phyloP scores from a whole-genome alignment of 352 stramenopile genomes.

The Pythium aquatile region DNA sequence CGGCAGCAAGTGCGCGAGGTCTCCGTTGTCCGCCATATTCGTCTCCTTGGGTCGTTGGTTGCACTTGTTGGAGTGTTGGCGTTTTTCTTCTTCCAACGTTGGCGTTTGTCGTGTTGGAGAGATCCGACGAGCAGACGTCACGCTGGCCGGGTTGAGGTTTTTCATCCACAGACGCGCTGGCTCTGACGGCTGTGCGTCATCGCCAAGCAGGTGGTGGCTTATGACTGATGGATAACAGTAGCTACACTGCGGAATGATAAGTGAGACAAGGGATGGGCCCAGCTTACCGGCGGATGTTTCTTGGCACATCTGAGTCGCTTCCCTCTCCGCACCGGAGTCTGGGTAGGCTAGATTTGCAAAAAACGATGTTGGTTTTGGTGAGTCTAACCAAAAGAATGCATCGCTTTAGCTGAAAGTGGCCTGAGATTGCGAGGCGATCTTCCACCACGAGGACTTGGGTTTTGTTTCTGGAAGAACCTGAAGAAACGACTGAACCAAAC shows the following conservation, averaged over 20 bases:
- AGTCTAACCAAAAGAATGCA: neutral
- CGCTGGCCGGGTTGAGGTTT: neutral
- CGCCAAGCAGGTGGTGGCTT: neutral
- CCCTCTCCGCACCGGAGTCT: neutral
- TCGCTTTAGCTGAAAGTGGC: neutral
- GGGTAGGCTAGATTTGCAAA: neutral
- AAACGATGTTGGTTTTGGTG: neutral
- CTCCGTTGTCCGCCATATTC: conserved; percentile 24
- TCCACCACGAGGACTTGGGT: conserved; percentile 1
- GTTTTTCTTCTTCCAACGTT: conserved; percentile 3
- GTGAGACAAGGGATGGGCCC: neutral
- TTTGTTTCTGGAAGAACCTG: conserved; percentile 5
- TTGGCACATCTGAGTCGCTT: conserved; percentile 1
- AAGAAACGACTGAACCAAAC: conserved; percentile 1
- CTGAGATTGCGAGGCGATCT: conserved; percentile 9
- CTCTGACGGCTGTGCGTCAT: neutral
- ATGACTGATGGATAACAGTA: neutral
- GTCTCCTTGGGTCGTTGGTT: neutral
- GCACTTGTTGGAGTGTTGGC: conserved; percentile 4
- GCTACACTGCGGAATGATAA: neutral
- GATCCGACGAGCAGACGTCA: neutral
- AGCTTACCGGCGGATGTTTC: neutral
- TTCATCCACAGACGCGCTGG: neutral
- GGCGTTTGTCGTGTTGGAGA: neutral
- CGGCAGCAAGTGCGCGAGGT: conserved; percentile 68